Evolutionary conservation across 352 stramenopile species (phyloP).

Genomic region (Pythium volutum): DNA sequence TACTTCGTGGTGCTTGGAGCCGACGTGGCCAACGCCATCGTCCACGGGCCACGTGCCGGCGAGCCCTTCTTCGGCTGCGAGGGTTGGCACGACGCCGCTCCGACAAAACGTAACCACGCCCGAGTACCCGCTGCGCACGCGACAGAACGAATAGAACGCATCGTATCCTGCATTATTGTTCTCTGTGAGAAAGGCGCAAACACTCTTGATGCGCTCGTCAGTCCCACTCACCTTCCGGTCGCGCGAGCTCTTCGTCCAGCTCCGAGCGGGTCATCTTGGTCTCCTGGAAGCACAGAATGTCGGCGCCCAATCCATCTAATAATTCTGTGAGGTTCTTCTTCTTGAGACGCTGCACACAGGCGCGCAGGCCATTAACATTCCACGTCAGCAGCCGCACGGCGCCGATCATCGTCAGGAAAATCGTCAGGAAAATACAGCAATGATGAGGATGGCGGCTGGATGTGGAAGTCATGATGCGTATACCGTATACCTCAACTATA

Average conservation of each 20-base stretch:
- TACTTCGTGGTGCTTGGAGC: slow-evolving; percentile 48
- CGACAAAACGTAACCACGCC: slow-evolving; percentile 73
- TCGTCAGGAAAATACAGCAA: no score
- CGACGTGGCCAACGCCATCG: slow-evolving; percentile 54
- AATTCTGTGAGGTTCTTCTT: slow-evolving; percentile 44
- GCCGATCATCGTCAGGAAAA: slow-evolving; percentile 1
- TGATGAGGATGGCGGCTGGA: not conserved
- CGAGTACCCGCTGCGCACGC: slow-evolving; percentile 64
- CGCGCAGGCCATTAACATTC: slow-evolving; percentile 85
- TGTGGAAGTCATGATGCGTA: not conserved
- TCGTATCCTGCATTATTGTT: slow-evolving; percentile 62
- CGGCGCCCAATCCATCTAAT: slow-evolving; percentile 51
- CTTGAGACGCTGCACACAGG: slow-evolving; percentile 60
- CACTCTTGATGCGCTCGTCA: not conserved
- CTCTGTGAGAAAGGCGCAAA: no score
- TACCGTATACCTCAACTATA: slow-evolving; percentile 2
- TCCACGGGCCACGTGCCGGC: slow-evolving; percentile 57
- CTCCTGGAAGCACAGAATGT: slow-evolving; percentile 84
- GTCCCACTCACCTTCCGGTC: slow-evolving; percentile 37
- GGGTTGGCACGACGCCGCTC: slow-evolving; percentile 41
- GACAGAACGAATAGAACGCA: slow-evolving; percentile 83
- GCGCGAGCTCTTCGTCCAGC: slow-evolving; percentile 72
- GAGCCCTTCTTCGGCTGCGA: slow-evolving; percentile 71
- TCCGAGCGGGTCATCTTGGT: slow-evolving; percentile 84
- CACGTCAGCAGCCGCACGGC: slow-evolving; percentile 65